Evolutionary conservation across 345 rosid species (phyloP).

Genomic region (Populus tremula): DNA sequence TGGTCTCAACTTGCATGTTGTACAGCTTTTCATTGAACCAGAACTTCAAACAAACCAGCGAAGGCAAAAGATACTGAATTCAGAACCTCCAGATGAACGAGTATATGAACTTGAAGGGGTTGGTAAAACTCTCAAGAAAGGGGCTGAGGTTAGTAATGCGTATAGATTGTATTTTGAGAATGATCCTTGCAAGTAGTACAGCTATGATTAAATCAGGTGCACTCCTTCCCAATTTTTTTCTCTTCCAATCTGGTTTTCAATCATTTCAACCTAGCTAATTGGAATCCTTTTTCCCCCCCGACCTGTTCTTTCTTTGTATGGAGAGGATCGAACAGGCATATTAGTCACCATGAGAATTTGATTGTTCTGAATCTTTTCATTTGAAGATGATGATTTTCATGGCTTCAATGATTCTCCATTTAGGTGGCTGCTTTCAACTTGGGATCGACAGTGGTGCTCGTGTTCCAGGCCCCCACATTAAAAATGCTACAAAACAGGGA

Average conservation of each 20-base stretch:
- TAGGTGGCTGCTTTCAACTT: slow-evolving; percentile 85
- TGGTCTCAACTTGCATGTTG: slow-evolving; percentile 3
- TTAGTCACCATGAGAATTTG: neutral
- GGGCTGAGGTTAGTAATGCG: slow-evolving; percentile 64
- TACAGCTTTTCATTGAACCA: slow-evolving; percentile 84
- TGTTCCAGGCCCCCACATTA: slow-evolving; percentile 75
- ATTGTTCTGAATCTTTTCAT: neutral
- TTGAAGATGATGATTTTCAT: neutral
- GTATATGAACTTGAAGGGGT: slow-evolving; percentile 71
- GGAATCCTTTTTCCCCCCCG: neutral
- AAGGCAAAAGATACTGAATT: slow-evolving; percentile 51
- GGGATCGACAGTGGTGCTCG: slow-evolving; percentile 93
- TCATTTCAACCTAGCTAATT: neutral
- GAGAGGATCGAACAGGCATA: neutral
- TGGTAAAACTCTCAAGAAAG: slow-evolving; percentile 68
- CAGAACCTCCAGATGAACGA: slow-evolving; percentile 67
- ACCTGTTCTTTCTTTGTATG: neutral
- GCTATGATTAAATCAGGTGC: neutral
- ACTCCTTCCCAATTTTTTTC: neutral
- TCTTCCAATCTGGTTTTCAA: neutral
- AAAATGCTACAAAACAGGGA: slow-evolving; percentile 31
- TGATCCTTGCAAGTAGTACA: neutral
- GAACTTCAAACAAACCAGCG: slow-evolving; percentile 79
- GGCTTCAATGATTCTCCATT: slow-evolving; percentile 1
- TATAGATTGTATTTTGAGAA: neutral